Conservation (phyloP, 352 stramenopile genomes). For the Phytophthora rubi region DNA sequence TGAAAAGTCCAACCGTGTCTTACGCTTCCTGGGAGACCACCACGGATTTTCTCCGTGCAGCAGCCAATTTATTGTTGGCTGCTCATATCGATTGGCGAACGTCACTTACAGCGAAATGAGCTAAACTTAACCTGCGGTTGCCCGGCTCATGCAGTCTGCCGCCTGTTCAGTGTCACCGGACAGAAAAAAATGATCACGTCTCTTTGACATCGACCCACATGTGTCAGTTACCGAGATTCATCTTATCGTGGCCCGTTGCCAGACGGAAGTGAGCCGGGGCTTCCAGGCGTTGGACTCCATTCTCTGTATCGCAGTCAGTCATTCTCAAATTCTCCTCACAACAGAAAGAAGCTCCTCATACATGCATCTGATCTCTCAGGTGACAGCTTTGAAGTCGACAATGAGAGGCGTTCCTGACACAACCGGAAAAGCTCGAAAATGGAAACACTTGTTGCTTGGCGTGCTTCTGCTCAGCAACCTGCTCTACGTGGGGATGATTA, state of each 20-base stretch:
- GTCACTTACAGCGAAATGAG: neutral
- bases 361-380: neutral
- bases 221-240: neutral
- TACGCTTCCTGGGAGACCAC: neutral
- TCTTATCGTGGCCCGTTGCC: neutral
- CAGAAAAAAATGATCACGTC: conserved; percentile 9
- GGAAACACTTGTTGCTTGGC: conserved; percentile 16
- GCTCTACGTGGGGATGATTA: conserved; percentile 12
- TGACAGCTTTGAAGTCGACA: neutral
- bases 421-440: neutral
- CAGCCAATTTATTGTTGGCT: neutral
- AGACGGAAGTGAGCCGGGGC: neutral
- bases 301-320: neutral
- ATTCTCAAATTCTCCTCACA: neutral
- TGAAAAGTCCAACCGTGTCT: neutral
- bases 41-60: neutral
- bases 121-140: neutral
- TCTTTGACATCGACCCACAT: neutral
- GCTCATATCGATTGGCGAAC: neutral
- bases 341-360: neutral
- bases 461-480: conserved; percentile 10
- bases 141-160: neutral
- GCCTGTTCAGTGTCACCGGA: neutral
- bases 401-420: neutral
- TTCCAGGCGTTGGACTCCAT: conserved; percentile 3